phyloP scores from a whole-genome alignment of 192 early-diverging fungal species.

The Spinellus fusiger region DNA sequence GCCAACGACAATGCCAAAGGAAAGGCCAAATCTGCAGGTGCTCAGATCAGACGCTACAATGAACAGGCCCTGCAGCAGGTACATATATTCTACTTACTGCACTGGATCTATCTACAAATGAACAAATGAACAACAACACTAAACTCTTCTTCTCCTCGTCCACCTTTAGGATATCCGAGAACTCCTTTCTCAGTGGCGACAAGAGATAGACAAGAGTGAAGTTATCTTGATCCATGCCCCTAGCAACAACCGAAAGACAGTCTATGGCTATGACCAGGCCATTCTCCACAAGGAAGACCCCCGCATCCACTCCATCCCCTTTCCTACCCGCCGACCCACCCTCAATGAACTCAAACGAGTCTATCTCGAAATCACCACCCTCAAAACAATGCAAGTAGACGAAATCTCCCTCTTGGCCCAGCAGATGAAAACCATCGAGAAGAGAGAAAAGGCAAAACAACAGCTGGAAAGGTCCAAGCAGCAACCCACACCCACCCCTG shows the following conservation, averaged over 20 bases:
- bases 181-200: conserved; percentile 66
- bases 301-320: conserved; percentile 64
- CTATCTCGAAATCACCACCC: conserved; percentile 54
- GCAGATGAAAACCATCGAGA: conserved; percentile 13
- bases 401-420: conserved; percentile 17
- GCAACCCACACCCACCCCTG: not conserved
- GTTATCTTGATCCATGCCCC: conserved; percentile 77
- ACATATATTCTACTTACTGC: no score
- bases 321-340: conserved; percentile 73
- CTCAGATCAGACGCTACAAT: conserved; percentile 85
- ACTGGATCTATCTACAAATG: no score
- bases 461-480: conserved; percentile 6
- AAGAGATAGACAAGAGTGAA: conserved; percentile 50
- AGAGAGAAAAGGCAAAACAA: conserved; percentile 7
- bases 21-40: conserved; percentile 80
- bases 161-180: conserved; percentile 63
- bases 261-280: conserved; percentile 48
- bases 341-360: conserved; percentile 62
- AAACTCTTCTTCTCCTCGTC: not conserved
- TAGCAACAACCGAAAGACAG: conserved; percentile 44
- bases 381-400: conserved; percentile 46
- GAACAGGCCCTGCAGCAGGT: conserved; percentile 68
- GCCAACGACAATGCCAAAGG: conserved; percentile 78
- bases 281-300: conserved; percentile 37
- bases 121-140: not conserved